Evolutionary conservation across 306 rosid species (phyloP), one percentile per base, ranked within the genome.

Genomic region (Malus sieversii): DNA sequence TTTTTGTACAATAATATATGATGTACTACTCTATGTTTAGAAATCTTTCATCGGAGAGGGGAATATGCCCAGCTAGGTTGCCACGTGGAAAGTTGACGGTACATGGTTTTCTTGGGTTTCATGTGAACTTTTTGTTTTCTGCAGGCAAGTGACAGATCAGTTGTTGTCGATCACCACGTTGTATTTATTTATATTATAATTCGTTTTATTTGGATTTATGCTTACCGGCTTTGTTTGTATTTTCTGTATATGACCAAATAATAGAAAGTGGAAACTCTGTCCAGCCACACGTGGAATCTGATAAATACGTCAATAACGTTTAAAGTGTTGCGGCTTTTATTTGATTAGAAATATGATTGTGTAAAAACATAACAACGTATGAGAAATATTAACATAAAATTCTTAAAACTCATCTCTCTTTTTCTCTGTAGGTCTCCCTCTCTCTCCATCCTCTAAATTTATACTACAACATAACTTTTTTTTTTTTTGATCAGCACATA

Each of bases 131-230:
- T 55, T 55, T 53, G 20, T n/a, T 35, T 35, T 72, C 57, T 12
- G 40, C 40, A 35, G 8, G 32, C 32, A n/a, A 71, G 42, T n/a
- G 75, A 71, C 75, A 71, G 65, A n/a, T 61, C 60, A 8, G 65
- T 6, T 12, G 23, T 55, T 10, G 74, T 52, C 63, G 44, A 19
- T 16, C 42, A 19, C 75, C 44, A 30, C 63, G 64, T 32, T 71
- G 75, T 53, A 20, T 6, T 1, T 35, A 8, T 35, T 35, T 35
- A 35, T 35, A 35, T 35, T 35, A 35, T 35, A 35, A 25, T 48
- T 29, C 8, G 1, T 45, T 18, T 10, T 27, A 8, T 27, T 46
- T 48, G 74, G 74, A 46, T 44, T 29, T 48, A 27, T 16, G 11
- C 18, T 72, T 35, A 57, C 66, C 27, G 18, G 60, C 75, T 35